Base-by-base conservation (phyloP, 805 yeast genomes). In the Ogataea philodendri region DNA sequence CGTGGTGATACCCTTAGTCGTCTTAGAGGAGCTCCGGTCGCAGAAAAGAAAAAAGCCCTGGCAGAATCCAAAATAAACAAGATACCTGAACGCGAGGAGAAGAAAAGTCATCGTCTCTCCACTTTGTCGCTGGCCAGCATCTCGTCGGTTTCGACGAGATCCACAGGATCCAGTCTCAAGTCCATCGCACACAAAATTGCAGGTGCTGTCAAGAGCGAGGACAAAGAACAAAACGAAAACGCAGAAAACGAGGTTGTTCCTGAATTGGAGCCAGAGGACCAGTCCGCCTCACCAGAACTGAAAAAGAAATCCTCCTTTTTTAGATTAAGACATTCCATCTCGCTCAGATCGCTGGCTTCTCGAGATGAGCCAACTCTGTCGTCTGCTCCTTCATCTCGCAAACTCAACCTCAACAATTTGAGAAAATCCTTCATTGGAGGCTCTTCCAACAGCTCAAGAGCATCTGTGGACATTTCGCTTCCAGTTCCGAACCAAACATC, bases 401-500 rank as follows among this genome's bases (percentile, higher is more conserved):
- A 30, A 14, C 21, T 33, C 8, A 44, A 26, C 16, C 30, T 44
- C 27, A 39, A 37, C 16, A 39, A 38, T 10, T 20, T 48, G 19
- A 46, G 50, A 33, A 42, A 40, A 22, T 51, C 53, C 4, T 35
- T 47, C 28, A 31, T 36, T 29, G 57, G 36, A 40, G 60, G 15
- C 36, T 37, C 30, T 18, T 35, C 19, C 35, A 29, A 30, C 18
- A 30, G 10, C 22, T 17, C 35, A n/a, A 21, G 32, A 22, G 37
- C 14, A 35, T 52, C 13, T 14, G 48, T 5, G 6, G 65, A 63
- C 59, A 78, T 79, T 10, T 78, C 84, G 4, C 56, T 75, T 37
- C 86, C 85, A 1, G 65, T 72, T 4, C 78, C 81, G 5, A 75
- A 72, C 38, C 72, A 70, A 23, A 68, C 67, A 9, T 71, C 83